Evolutionary conservation across 1,284 basidiomycete species (phyloP).

Genomic region (Cryptococcus sp.): DNA sequence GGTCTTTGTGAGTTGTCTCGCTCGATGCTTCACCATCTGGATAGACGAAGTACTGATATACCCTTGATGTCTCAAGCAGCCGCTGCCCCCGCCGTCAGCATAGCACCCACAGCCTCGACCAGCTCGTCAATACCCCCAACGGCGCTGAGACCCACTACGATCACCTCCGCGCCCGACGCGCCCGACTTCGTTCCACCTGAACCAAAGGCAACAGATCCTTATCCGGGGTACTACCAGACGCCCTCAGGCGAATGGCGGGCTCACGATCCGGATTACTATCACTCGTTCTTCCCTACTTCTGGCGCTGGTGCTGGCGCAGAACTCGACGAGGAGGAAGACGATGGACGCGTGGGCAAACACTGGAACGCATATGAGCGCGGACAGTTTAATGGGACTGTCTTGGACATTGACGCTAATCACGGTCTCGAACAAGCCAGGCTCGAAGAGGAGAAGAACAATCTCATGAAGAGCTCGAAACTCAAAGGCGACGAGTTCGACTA

Average conservation of each 20-base stretch:
- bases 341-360: slow-evolving; percentile 43
- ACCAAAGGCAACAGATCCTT: slow-evolving; percentile 72
- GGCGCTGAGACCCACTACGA: slow-evolving; percentile 31
- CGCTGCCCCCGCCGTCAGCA: not conserved
- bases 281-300: slow-evolving; percentile 58
- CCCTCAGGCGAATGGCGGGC: slow-evolving; percentile 78
- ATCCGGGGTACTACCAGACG: slow-evolving; percentile 84
- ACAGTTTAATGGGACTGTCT: slow-evolving; percentile 28
- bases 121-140: slow-evolving; percentile 16
- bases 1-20: slow-evolving; percentile 41
- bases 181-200: slow-evolving; percentile 70
- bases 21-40: not conserved
- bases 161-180: slow-evolving; percentile 48
- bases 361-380: slow-evolving; percentile 45
- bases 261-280: slow-evolving; percentile 75
- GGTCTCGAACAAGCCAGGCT: slow-evolving; percentile 37
- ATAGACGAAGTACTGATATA: slow-evolving; percentile 1
- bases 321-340: slow-evolving; percentile 21
- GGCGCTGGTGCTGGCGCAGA: slow-evolving; percentile 6
- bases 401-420: slow-evolving; percentile 39
- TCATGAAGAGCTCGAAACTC: slow-evolving; percentile 35
- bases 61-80: not conserved
- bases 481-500: slow-evolving; percentile 43
- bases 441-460: slow-evolving; percentile 31
- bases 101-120: slow-evolving; percentile 5